Base-by-base conservation (phyloP, 176 grass and related monocot species). In the Phoenix roebelenii region DNA sequence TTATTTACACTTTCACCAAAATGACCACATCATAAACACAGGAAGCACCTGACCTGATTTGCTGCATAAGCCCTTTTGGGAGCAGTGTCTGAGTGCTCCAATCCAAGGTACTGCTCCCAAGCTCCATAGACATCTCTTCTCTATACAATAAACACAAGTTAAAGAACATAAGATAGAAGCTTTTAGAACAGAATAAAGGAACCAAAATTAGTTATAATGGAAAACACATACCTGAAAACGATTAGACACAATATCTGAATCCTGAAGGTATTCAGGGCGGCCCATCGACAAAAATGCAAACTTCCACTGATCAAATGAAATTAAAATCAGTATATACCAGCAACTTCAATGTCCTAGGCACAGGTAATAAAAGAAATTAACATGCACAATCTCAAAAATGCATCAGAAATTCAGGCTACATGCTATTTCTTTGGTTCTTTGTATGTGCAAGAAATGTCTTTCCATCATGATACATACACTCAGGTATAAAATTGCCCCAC, bases 101-200 rank as follows among this genome's bases (percentile, higher is more conserved):
- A 61, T 62, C 93, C 93, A 70, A 98, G 79, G 72, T 98, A 98
- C 64, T 98, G 93, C 80, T 98, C 93, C 93, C 93, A 98, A 52
- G 93, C 87, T 73, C 93, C 93, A 85, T 98, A 98, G 72, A 98
- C 78, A 69, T 88, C 64, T 66, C 50, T 88, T 58, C 93, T 83
- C 93, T 98, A 57, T 64, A 85, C 30, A 67, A 65, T 39, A 10
- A 62, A 54, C 55, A 72, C 50, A 23, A 28, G 54, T 20, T n/a
- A 35, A 72, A 52, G 16, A 16, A 44, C 1, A 22, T 48, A 7
- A 23, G 1, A 74, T 23, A 56, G 29, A 25, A 54, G 61, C 5
- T 10, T 39, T 39, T 2, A 39, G 32, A 39, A 39, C 5, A 65
- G 69, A 16, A 62, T 60, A 39, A 55, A 66, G 52, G 0, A 5